A percentile compares a stretch with the other conserved stretches of the same genome.
These are phyloP conservation scores for Boletus coccyginus DNA, from an alignment of 768 basidiomycete genomes.

Conservation along the genomic window DNA sequence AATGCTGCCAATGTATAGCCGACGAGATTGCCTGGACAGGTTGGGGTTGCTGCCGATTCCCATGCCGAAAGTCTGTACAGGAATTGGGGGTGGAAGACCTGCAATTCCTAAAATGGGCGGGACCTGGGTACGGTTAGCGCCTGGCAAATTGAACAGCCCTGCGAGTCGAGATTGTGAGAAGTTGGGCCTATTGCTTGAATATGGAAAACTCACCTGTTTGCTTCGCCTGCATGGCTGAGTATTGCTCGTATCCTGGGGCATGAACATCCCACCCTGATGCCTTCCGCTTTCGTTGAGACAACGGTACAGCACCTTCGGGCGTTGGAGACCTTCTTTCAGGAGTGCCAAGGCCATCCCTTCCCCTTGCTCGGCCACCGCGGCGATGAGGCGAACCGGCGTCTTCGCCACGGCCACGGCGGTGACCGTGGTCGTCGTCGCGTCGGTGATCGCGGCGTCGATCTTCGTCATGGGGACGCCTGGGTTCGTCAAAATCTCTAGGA, in stretches of 20 bases:
- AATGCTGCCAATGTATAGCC: constrained; percentile 96
- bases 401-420: constrained; percentile 35
- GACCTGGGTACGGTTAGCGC: constrained; percentile 87
- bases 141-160: constrained; percentile 97
- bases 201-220: constrained; percentile 69
- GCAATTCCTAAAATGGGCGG: constrained; percentile 80
- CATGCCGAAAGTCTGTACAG: constrained; percentile 83
- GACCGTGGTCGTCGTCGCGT: constrained; percentile 40
- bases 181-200: not conserved
- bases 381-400: constrained; percentile 38
- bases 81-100: constrained; percentile 78
- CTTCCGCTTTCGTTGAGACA: constrained; percentile 85
- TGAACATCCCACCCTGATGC: constrained; percentile 97
- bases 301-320: constrained; percentile 75
- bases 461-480: constrained; percentile 44
- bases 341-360: constrained; percentile 52
- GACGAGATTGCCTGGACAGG: constrained; percentile 87
- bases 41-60: constrained; percentile 87
- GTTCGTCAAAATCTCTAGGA: constrained; percentile 46
- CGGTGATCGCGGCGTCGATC: constrained; percentile 49
- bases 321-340: constrained; percentile 87
- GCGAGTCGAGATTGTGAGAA: constrained; percentile 15
- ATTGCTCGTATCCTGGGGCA: constrained; percentile 93
- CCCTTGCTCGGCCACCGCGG: constrained; percentile 49
- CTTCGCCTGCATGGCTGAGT: constrained; percentile 96